Percentiles rank a stretch among this genome's conserved stretches.
phyloP scores from a whole-genome alignment of 2,329 filamentous ascomycete species.

The Aspergillus pseudotamarii region DNA sequence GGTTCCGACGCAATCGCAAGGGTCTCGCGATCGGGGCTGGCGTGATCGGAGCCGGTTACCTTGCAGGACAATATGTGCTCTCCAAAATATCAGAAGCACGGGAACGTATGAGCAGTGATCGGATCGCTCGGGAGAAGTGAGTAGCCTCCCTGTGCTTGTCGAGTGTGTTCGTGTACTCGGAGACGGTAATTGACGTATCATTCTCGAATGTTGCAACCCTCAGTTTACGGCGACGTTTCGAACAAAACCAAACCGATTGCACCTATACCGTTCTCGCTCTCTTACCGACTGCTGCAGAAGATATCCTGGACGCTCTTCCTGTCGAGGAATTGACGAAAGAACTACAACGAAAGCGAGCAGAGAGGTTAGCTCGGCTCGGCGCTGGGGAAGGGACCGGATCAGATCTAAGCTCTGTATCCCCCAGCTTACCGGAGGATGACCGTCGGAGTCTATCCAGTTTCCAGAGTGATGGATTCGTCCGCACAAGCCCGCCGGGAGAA shows the following conservation, averaged over 20 bases:
- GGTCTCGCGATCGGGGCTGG: conserved; percentile 86
- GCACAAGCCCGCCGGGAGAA: conserved; percentile 74
- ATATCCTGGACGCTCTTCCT: conserved; percentile 82
- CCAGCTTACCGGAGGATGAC: conserved; percentile 82
- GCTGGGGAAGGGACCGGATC: conserved; percentile 59
- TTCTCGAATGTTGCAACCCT: background rate
- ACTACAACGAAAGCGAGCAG: conserved; percentile 88
- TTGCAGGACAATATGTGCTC: conserved; percentile 90
- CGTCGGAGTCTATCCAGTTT: conserved; percentile 73
- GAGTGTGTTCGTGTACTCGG: conserved; percentile 17
- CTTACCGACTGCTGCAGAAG: conserved; percentile 85
- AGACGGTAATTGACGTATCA: conserved; percentile 14
- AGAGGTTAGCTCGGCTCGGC: conserved; percentile 64
- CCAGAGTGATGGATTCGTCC: conserved; percentile 79
- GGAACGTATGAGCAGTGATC: conserved; percentile 94
- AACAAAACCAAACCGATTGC: conserved; percentile 98
- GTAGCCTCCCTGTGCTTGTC: conserved; percentile 27
- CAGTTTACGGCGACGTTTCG: conserved; percentile 91
- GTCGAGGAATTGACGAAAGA: conserved; percentile 93
- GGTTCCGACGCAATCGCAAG: conserved; percentile 89
- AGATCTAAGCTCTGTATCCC: conserved; percentile 59
- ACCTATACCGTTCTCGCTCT: conserved; percentile 97
- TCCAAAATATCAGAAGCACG: conserved; percentile 89
- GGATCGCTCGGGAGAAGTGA: conserved; percentile 95
- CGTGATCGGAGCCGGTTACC: conserved; percentile 84